Evolutionary conservation across 1,284 basidiomycete species (phyloP).

Genomic region (Erythrobasidium hasegawianum): DNA sequence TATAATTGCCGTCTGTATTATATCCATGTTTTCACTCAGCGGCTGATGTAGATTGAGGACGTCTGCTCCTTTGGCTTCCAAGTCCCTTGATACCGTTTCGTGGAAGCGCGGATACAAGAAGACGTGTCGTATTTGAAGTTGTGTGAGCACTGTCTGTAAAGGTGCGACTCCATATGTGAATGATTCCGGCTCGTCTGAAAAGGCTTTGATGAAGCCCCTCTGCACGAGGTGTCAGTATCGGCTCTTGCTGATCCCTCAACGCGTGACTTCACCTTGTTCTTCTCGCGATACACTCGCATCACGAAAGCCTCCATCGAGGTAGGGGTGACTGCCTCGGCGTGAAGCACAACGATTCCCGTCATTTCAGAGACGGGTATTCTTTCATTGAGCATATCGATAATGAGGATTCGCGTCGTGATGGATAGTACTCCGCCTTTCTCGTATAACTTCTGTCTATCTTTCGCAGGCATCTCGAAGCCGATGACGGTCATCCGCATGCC

Average conservation of each 20-base stretch:
- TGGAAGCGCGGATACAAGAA: constrained; percentile 96
- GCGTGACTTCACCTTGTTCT: constrained; percentile 59
- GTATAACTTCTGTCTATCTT: constrained; percentile 81
- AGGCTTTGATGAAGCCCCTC: constrained; percentile 90
- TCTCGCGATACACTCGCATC: constrained; percentile 77
- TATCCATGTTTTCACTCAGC: constrained; percentile 77
- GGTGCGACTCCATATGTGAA: constrained; percentile 90
- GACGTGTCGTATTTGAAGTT: constrained; percentile 79
- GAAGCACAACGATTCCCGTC: constrained; percentile 87
- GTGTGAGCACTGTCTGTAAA: constrained; percentile 85
- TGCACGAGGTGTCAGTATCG: constrained; percentile 44
- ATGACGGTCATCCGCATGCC: constrained; percentile 79
- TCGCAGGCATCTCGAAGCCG: constrained; percentile 74
- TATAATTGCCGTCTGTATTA: constrained; percentile 87
- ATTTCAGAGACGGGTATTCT: constrained; percentile 80
- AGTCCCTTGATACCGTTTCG: constrained; percentile 70
- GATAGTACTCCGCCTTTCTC: constrained; percentile 82
- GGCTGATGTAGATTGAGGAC: constrained; percentile 88
- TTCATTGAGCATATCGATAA: constrained; percentile 86
- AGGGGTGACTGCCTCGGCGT: constrained; percentile 83
- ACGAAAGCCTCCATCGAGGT: constrained; percentile 81
- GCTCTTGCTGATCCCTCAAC: neutral
- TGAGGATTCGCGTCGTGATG: constrained; percentile 87
- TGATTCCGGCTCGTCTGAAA: constrained; percentile 91
- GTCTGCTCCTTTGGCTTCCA: constrained; percentile 78